Evolutionary conservation across 441 rosid species (phyloP).

Genomic region (Adansonia grandidieri): DNA sequence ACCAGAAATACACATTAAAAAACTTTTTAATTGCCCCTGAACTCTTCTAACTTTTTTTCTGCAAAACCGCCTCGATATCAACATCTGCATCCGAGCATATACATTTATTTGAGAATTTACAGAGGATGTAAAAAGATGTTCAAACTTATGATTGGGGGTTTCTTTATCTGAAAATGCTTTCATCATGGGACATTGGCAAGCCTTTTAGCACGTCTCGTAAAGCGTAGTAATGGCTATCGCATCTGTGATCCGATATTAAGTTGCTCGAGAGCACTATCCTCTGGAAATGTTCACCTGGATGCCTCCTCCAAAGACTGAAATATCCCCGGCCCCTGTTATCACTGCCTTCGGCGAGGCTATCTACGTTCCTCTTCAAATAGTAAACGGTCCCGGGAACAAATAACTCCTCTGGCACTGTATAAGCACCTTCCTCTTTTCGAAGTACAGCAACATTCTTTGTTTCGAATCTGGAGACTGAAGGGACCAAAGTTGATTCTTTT

Average conservation of each 20-base stretch:
- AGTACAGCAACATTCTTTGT: constrained; percentile 24
- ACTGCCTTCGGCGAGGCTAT: constrained; percentile 28
- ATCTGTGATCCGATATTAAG: constrained; percentile 82
- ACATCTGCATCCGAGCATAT: not conserved
- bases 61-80: not conserved
- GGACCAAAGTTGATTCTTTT: constrained; percentile 28
- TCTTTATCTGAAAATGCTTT: constrained; percentile 40
- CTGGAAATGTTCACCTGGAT: constrained; percentile 85
- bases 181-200: constrained; percentile 53
- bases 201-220: constrained; percentile 89
- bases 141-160: not conserved
- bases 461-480: constrained; percentile 32
- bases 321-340: constrained; percentile 44
- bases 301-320: constrained; percentile 78
- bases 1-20: not conserved
- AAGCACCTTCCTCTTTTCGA: constrained; percentile 30
- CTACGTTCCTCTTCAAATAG: constrained; percentile 66
- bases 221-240: constrained; percentile 86
- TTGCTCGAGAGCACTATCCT: constrained; percentile 81
- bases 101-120: constrained; percentile 17
- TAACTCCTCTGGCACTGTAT: constrained; percentile 57
- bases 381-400: constrained; percentile 79
- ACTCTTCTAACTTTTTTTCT: not conserved
- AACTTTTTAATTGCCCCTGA: not conserved
- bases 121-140: not conserved